Evolutionary conservation across 805 yeast genomes (phyloP), one percentile per base, ranked within the genome.

Genomic region (Komagataella pseudopastoris): DNA sequence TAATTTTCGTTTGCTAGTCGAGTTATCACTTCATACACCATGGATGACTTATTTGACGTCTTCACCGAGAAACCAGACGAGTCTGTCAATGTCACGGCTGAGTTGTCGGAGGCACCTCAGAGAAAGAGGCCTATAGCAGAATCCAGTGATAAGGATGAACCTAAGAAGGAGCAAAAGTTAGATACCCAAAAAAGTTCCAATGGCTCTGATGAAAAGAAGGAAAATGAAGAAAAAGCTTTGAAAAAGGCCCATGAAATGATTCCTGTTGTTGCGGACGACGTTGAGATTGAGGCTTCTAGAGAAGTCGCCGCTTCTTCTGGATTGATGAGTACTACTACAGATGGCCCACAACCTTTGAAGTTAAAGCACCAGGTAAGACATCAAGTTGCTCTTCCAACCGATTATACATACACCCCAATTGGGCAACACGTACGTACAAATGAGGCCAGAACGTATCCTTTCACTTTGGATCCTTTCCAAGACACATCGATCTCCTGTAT

Each of bases 401-500:
- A 85, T 54, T 93, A 83, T 63, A 85, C 90, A 51, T 91, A 93
- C 62, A 72, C 72, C 12, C 97, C 98, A 14, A 88, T 91, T 57
- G 84, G 89, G 23, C 85, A 88, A 57, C 98, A 93, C 65, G 83
- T 83, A 62, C 77, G 96, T 62, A 60, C 63, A 18, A 72, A 76
- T 20, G 87, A 88, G 58, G 99, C 98, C 2, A 76, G 97, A 58
- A 80, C 85, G 0, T 93, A 93, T 60, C 98, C 98, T 0, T 93
- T 93, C 68, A 79, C 81, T 0, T 75, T 93, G 57, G 99, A 93
- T 76, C 97, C 99, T 30, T 93, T 93, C 75, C 99, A 93, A 71
- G 96, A 93, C 59, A 90, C 96, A 17, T 86, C 98, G 14, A 84
- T 93, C 56, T 89, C 96, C 8, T 91, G 98, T 69, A 93, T 93